Evolutionary conservation across 768 basidiomycete genomes (phyloP).

Genomic region (Calocybe cyanea): DNA sequence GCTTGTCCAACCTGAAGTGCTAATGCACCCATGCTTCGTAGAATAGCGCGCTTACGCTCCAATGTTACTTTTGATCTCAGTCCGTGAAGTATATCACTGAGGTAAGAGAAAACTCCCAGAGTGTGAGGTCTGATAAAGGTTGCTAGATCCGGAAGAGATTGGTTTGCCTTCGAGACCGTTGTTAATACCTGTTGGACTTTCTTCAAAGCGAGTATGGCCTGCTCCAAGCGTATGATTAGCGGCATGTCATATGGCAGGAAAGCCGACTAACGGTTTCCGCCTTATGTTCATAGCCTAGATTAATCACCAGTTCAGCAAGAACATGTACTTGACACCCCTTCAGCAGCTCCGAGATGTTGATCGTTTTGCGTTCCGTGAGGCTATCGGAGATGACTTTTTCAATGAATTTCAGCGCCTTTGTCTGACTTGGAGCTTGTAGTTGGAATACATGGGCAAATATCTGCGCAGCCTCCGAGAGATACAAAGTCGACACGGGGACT

Average conservation of each 20-base stretch:
- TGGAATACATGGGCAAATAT: slow-evolving; percentile 70
- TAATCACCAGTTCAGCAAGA: slow-evolving; percentile 71
- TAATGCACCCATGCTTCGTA: slow-evolving; percentile 74
- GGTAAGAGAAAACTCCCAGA: slow-evolving; percentile 78
- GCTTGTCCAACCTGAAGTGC: slow-evolving; percentile 66
- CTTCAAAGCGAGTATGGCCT: slow-evolving; percentile 35
- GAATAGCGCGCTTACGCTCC: slow-evolving; percentile 66
- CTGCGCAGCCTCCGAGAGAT: slow-evolving; percentile 52
- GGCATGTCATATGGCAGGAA: neutral
- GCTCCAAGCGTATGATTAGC: neutral
- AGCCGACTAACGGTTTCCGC: slow-evolving; percentile 40
- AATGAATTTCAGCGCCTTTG: slow-evolving; percentile 61
- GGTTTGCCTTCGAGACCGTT: slow-evolving; percentile 20
- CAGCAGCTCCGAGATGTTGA: slow-evolving; percentile 50
- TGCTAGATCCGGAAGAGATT: slow-evolving; percentile 38
- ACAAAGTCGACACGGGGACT: slow-evolving; percentile 41
- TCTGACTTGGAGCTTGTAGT: slow-evolving; percentile 48
- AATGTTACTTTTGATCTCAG: slow-evolving; percentile 72
- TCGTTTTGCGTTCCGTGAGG: slow-evolving; percentile 33
- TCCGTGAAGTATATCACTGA: slow-evolving; percentile 87
- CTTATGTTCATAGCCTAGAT: slow-evolving; percentile 67
- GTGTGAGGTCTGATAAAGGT: slow-evolving; percentile 71
- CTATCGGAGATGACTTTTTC: slow-evolving; percentile 48
- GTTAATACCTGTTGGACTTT: slow-evolving; percentile 45
- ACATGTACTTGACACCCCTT: slow-evolving; percentile 66